Conservation (phyloP, 2,329 filamentous ascomycete species). For the Colletotrichum agaves region DNA sequence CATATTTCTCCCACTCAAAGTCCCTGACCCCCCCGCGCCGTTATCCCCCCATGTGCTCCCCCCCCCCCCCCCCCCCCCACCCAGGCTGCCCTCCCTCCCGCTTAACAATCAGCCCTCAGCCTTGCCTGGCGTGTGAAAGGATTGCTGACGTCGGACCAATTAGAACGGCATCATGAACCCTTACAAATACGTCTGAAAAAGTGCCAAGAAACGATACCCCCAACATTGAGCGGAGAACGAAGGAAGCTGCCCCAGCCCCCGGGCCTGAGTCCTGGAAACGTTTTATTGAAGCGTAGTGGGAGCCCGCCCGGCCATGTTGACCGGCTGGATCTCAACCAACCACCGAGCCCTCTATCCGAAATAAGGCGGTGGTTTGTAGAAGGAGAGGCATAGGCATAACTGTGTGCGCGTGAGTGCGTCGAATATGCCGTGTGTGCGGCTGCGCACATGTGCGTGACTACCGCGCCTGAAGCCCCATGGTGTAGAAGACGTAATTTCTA, state of each 20-base stretch:
- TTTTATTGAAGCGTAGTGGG: slow-evolving; percentile 10
- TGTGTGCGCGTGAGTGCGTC: neutral
- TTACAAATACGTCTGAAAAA: slow-evolving; percentile 86
- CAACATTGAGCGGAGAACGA: slow-evolving; percentile 2
- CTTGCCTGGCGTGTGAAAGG: slow-evolving; percentile 34
- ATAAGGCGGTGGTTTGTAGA: slow-evolving; percentile 13
- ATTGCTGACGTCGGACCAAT: slow-evolving; percentile 35
- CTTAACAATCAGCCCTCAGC: slow-evolving; percentile 7
- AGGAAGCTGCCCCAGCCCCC: neutral
- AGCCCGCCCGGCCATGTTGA: slow-evolving; percentile 8
- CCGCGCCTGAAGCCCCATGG: neutral
- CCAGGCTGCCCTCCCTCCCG: slow-evolving; percentile 1
- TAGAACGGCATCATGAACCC: slow-evolving; percentile 99
- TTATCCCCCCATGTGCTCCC: no score
- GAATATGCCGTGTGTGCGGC: neutral
- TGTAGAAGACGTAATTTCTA: slow-evolving; percentile 18
- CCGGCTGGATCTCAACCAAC: slow-evolving; percentile 4
- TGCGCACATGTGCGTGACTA: neutral
- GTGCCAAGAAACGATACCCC: slow-evolving; percentile 26
- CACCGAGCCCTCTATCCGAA: neutral
- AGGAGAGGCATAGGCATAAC: neutral
- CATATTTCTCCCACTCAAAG: no score
- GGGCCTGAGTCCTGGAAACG: slow-evolving; percentile 13
- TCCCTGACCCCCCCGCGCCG: no score
- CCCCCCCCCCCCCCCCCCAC: slow-evolving; percentile 30